Conservation (phyloP, 805 yeast species). For the Metschnikowia gelsemii region DNA sequence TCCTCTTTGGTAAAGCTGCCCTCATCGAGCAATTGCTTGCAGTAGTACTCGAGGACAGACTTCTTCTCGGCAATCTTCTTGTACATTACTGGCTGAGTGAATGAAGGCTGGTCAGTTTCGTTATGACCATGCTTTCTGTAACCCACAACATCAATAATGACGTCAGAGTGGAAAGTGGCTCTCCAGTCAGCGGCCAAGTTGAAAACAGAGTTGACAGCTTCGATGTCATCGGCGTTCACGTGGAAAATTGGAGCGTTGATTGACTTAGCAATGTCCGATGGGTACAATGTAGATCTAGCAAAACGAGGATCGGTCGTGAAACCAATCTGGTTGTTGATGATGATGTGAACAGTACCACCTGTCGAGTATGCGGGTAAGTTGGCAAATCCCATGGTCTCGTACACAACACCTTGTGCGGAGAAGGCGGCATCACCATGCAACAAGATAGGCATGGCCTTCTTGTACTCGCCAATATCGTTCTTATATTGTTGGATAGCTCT, state of each 20-base stretch:
- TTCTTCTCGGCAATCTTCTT: constrained; percentile 84
- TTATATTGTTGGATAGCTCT: constrained; percentile 93
- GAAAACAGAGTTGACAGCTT: constrained; percentile 86
- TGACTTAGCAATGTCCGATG: constrained; percentile 95
- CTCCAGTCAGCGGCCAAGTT: constrained; percentile 99
- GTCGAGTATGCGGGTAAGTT: constrained; percentile 92
- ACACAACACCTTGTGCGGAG: constrained; percentile 98
- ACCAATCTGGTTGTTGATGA: constrained; percentile 98
- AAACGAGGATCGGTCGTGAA: constrained; percentile 98
- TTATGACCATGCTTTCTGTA: constrained; percentile 99
- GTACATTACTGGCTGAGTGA: constrained; percentile 99
- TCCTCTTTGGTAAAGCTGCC: constrained; percentile 88
- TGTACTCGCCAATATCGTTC: constrained; percentile 75
- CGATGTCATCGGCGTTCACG: constrained; percentile 97
- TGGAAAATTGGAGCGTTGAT: constrained; percentile 99
- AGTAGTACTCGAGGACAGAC: constrained; percentile 84
- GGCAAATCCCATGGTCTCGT: constrained; percentile 96
- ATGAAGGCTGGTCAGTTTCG: constrained; percentile 98
- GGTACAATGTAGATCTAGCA: constrained; percentile 96
- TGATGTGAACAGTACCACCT: constrained; percentile 97
- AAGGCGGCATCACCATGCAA: constrained; percentile 99
- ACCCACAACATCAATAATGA: constrained; percentile 94
- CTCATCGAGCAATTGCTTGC: constrained; percentile 74
- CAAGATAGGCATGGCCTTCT: constrained; percentile 87
- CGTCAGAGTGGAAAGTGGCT: constrained; percentile 94